Evolutionary conservation across 1,284 basidiomycete species (phyloP).

Genomic region (Microbotryomycetes sp.): DNA sequence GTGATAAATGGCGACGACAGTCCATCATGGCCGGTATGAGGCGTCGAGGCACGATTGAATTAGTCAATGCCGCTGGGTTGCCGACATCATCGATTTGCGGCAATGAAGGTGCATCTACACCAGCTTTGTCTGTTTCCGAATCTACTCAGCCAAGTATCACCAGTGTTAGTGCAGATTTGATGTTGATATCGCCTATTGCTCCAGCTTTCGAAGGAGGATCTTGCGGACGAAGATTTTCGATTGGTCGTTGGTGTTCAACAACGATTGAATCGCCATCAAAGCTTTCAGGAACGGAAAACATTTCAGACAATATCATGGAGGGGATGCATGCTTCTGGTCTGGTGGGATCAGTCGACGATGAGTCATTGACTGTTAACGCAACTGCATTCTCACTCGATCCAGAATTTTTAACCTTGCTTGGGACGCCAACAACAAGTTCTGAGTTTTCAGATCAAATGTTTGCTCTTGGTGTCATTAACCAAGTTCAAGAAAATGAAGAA

Average conservation of each 20-base stretch:
- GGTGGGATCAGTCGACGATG: not conserved
- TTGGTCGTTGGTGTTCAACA: not conserved
- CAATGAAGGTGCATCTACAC: not conserved
- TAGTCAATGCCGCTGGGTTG: too few species aligned
- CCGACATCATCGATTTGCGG: slow-evolving; percentile 7
- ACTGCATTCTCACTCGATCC: not conserved
- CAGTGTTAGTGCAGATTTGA: slow-evolving; percentile 11
- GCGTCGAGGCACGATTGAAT: not conserved
- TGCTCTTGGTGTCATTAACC: too few species aligned
- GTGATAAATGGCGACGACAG: not conserved
- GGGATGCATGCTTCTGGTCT: slow-evolving; percentile 12
- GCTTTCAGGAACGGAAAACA: not conserved
- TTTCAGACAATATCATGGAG: slow-evolving; percentile 6
- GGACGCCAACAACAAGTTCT: too few species aligned
- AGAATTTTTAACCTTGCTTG: not conserved
- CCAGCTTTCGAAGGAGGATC: not conserved
- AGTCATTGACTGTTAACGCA: not conserved
- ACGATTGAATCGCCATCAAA: not conserved
- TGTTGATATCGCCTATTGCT: slow-evolving; percentile 24
- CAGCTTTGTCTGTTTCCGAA: not conserved
- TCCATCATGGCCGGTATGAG: not conserved
- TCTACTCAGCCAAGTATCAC: slow-evolving; percentile 8
- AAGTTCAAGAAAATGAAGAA: too few species aligned
- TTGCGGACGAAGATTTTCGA: not conserved
- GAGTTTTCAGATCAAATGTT: too few species aligned